Conservation (phyloP, 495 filamentous ascomycete species). For the Talaromyces stipitatus region DNA sequence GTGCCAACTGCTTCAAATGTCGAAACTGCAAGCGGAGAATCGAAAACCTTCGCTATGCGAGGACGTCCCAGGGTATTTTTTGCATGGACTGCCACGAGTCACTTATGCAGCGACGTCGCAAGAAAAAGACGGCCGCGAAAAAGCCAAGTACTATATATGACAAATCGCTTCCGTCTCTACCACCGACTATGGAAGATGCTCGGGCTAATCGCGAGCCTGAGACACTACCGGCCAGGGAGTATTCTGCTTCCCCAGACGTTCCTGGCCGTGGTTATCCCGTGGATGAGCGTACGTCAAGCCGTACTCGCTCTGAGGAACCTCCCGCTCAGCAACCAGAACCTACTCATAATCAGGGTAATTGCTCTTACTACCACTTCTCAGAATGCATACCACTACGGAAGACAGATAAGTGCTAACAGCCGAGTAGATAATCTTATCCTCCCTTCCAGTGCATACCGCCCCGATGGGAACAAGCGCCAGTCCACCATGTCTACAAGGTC, state of each 20-base stretch:
- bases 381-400: no score
- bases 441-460: constrained; percentile 66
- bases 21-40: constrained; percentile 98
- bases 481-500: constrained; percentile 52
- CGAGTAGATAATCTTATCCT: constrained; percentile 52
- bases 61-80: constrained; percentile 97
- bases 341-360: constrained; percentile 16
- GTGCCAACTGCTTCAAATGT: constrained; percentile 93
- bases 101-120: constrained; percentile 91
- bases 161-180: constrained; percentile 89
- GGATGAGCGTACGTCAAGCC: constrained; percentile 4
- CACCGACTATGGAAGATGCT: constrained; percentile 43
- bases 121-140: constrained; percentile 62
- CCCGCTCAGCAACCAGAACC: constrained; percentile 3
- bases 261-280: constrained; percentile 53
- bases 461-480: constrained; percentile 53
- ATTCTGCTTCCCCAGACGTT: constrained; percentile 63
- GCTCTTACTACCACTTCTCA: not conserved
- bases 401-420: not conserved
- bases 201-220: constrained; percentile 30
- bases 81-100: constrained; percentile 99
- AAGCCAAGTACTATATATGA: constrained; percentile 50
- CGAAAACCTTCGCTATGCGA: constrained; percentile 94
- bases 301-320: not conserved
- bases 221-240: constrained; percentile 54